These are phyloP conservation scores for Candida corydali DNA, from an alignment of 805 yeast species.

Conservation along the genomic window DNA sequence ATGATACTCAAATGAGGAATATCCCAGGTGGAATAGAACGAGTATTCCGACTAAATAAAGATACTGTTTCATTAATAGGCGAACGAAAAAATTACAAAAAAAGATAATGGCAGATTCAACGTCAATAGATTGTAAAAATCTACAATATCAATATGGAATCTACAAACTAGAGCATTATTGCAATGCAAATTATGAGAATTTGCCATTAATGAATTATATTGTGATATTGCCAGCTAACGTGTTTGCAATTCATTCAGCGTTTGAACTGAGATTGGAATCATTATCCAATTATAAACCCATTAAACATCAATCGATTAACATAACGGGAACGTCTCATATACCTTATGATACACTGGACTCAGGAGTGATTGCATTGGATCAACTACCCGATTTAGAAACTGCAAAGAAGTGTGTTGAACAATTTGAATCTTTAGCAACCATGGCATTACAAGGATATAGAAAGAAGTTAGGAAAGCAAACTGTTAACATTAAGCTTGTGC, in stretches of 20 bases:
- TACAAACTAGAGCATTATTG: conserved; percentile 36
- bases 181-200: conserved; percentile 11
- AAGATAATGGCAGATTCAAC: conserved; percentile 1
- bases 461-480: conserved; percentile 25
- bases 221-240: conserved; percentile 25
- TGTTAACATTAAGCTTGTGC: conserved; percentile 15
- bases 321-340: conserved; percentile 31
- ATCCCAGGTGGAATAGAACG: conserved; percentile 45
- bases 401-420: conserved; percentile 25
- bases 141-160: conserved; percentile 56
- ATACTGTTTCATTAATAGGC: conserved; percentile 2
- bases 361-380: conserved; percentile 25
- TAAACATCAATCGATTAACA: conserved; percentile 20
- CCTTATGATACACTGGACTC: conserved; percentile 39
- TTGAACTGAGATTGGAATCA: conserved; percentile 22
- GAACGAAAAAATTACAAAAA: neutral
- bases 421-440: conserved; percentile 23
- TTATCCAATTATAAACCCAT: conserved; percentile 26
- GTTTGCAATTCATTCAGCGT: conserved; percentile 32
- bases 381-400: conserved; percentile 21
- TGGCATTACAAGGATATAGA: conserved; percentile 34
- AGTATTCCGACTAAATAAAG: conserved; percentile 15
- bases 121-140: conserved; percentile 27
- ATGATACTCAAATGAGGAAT: conserved; percentile 51
- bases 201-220: conserved; percentile 34